Base-by-base conservation (phyloP, 179 eudicot species). In the Sideroxylon spinosum region DNA sequence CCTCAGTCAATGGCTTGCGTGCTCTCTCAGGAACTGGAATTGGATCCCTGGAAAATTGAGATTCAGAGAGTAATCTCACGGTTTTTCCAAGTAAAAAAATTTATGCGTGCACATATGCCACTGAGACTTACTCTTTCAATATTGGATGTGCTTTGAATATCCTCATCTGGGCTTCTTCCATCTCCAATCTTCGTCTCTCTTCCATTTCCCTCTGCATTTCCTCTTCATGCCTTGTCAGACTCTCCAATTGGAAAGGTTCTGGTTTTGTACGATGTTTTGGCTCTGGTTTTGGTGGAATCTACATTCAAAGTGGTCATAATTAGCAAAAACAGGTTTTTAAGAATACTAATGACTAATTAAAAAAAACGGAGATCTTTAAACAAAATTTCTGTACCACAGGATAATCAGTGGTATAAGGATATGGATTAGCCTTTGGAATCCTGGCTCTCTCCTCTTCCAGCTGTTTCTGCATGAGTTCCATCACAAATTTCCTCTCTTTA, bases 251-350 rank as follows among this genome's bases (percentile, higher is more conserved):
- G 78, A 95, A 95, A 0, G 99, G 99, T 76, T 91, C 97, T 23
- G 97, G 93, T 63, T 86, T 89, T 12, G 99, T 95, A 85, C 94
- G 86, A 56, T 85, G 89, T 77, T 94, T 95, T 25, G 94, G 91
- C 86, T 88, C 93, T 9, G 98, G 99, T 79, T 92, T 95, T 17
- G 96, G 94, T 56, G 99, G 99, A 80, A 95, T 76, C 99, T 93
- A 85, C 80, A 81, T 16, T 22, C 49, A 32, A 26, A 72, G 68
- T 59, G 29, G 64, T 16, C 56, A 26, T 23, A 68, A 49, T 67
- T 32, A 57, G 49, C 16, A 14, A n/a, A 25, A 57, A 12, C 75
- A 52, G 9, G 9, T 32, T 73, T 9, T 16, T n/a, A 72, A n/a
- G 13, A 1, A 28, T 8, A 7, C 37, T 26, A 37, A 37, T 6